phyloP scores from a whole-genome alignment of 106 monocot species.

The Ottelia alismoides region DNA sequence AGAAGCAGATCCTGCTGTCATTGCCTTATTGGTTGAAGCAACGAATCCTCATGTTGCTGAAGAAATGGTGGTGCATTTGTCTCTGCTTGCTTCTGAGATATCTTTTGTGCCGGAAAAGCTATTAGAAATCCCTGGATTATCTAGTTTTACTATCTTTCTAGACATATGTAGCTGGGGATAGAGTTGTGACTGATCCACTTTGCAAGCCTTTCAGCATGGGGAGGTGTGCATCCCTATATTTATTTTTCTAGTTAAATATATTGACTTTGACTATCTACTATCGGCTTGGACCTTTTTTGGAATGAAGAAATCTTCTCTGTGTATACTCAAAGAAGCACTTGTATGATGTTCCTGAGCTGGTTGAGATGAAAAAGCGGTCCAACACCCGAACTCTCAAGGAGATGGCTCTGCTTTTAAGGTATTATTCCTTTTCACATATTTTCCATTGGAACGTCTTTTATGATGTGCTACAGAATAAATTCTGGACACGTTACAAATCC shows the following conservation, averaged over 20 bases:
- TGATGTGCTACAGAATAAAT: no score
- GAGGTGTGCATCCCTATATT: no score
- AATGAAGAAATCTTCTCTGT: slow-evolving; percentile 68
- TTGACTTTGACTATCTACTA: no score
- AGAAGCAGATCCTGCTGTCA: slow-evolving; percentile 83
- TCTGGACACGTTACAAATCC: no score
- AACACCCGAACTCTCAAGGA: slow-evolving; percentile 76
- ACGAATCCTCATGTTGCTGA: slow-evolving; percentile 45
- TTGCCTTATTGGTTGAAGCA: slow-evolving; percentile 62
- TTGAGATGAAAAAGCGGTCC: slow-evolving; percentile 64
- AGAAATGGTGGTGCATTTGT: no score
- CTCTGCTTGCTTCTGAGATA: no score
- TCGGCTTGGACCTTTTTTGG: slow-evolving; percentile 2
- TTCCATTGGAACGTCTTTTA: no score
- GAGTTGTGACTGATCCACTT: slow-evolving; percentile 8
- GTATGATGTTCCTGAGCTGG: slow-evolving; percentile 67
- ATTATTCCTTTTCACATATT: not conserved
- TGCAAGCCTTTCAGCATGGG: slow-evolving; percentile 19
- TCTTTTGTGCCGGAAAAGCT: no score
- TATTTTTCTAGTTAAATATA: no score
- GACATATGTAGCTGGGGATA: slow-evolving; percentile 10
- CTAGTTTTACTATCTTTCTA: not conserved
- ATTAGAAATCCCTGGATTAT: no score
- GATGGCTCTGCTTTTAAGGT: slow-evolving; percentile 69
- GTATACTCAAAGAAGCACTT: slow-evolving; percentile 91